Conservation (phyloP, 2,329 filamentous ascomycete genomes). For the Myriangium duriaei region DNA sequence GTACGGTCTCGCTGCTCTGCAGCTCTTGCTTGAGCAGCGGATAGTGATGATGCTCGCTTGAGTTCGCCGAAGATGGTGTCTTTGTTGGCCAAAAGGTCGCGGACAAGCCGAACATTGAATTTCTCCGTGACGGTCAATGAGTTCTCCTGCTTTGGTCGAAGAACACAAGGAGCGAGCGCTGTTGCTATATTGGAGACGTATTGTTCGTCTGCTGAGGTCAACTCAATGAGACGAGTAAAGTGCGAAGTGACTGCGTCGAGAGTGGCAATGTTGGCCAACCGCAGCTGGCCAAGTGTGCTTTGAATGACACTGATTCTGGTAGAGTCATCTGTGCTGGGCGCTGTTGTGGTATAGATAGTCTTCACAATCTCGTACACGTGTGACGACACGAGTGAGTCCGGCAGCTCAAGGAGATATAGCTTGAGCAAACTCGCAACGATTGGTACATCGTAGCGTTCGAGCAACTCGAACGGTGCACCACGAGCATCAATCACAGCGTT, state of each 20-base stretch:
- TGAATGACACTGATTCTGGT: conserved; percentile 83
- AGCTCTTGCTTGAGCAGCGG: conserved; percentile 49
- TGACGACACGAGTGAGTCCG: conserved; percentile 94
- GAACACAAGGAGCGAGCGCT: conserved; percentile 67
- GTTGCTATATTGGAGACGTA: conserved; percentile 67
- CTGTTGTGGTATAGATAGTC: conserved; percentile 81
- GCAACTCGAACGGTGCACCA: conserved; percentile 57
- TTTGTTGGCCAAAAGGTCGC: conserved; percentile 87
- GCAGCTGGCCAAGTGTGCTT: conserved; percentile 86
- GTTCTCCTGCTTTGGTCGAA: conserved; percentile 76
- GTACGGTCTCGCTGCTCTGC: conserved; percentile 53
- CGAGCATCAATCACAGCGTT: conserved; percentile 79
- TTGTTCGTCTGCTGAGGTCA: conserved; percentile 86
- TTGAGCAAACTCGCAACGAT: conserved; percentile 88
- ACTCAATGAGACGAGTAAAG: conserved; percentile 89
- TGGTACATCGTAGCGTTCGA: conserved; percentile 84
- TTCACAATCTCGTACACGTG: conserved; percentile 98
- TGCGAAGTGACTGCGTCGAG: conserved; percentile 96
- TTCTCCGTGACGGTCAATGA: conserved; percentile 92
- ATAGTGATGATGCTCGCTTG: conserved; percentile 72
- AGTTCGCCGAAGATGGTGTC: conserved; percentile 90
- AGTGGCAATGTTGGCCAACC: conserved; percentile 96
- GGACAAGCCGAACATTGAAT: conserved; percentile 78
- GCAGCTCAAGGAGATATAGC: conserved; percentile 86
- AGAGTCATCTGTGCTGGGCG: conserved; percentile 61